Base-by-base conservation (phyloP, 2,329 filamentous ascomycete genomes). In the Monilinia fructicola region DNA sequence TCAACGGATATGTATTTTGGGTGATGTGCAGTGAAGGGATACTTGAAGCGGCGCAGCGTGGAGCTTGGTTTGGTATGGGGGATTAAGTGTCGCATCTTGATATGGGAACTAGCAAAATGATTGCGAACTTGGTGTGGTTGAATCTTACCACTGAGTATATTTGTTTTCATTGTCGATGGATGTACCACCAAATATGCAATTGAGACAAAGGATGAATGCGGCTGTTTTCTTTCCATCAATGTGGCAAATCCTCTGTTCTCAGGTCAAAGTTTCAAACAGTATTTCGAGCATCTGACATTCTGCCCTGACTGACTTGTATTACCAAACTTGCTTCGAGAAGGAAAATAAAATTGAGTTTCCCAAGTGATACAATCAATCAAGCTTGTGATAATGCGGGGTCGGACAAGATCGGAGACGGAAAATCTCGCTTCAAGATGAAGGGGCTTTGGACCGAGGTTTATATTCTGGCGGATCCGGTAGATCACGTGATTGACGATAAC, bases 321-420 rank as follows among this genome's bases (percentile, higher is more conserved):
- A 53, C 63, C 54, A 35, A 60, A 44, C 31, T 53, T 65, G 26
- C 21, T 46, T 46, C 52, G 16, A 48, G 52, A 38, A 14, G 31
- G 44, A n/a, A 60, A 11, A 48, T 38, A n/a, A 26, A 12, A 60
- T 60, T 4, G 28, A 60, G 58, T 50, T 21, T 9, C n/a, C n/a
- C 23, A 14, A 23, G 46, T 31, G 14, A 23, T 28, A n/a, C 28
- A 18, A 18, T 35, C 18, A 12, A 44, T n/a, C 46, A 65, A 65
- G 64, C 64, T 60, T 65, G 64, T 65, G 64, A 65, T 60, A 60
- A 42, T 42, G 64, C 54, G 64, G 64, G 64, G 54, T 60, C 54
- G 64, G 54, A 31, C 31, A 42, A 52, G 16, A 44, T 44, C 54
- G 64, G 54, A 65, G 44, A n/a, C 46, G 64, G 48, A 53, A 61